These are phyloP conservation scores for Vicia sativa DNA, from an alignment of 306 rosid species.

Conservation along the genomic window DNA sequence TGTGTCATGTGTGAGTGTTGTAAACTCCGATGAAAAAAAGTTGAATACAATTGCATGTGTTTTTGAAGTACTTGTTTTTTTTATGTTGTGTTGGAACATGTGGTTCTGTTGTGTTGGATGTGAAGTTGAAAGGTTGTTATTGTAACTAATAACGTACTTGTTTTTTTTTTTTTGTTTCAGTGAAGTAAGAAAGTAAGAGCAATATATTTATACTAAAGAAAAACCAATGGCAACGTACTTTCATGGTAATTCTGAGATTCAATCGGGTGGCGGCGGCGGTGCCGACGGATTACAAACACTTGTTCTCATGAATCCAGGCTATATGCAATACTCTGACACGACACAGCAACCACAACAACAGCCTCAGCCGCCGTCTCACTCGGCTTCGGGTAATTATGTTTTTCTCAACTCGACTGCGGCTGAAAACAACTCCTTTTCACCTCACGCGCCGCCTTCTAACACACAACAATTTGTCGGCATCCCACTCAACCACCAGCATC, in stretches of 20 bases:
- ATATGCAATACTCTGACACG: constrained; percentile 77
- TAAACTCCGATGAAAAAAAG: not conserved
- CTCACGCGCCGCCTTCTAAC: constrained; percentile 76
- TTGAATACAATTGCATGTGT: constrained; percentile 28
- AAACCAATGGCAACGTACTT: constrained; percentile 89
- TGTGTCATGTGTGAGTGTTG: not conserved
- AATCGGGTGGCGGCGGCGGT: constrained; percentile 49
- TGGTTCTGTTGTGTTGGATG: constrained; percentile 42
- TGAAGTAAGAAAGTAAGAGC: constrained; percentile 35
- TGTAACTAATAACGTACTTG: constrained; percentile 8
- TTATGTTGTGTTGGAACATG: constrained; percentile 20
- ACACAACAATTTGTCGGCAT: constrained; percentile 80
- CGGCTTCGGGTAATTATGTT: constrained; percentile 41
- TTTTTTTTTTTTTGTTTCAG: constrained; percentile 42
- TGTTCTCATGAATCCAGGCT: constrained; percentile 87
- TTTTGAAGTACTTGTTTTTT: constrained; percentile 1
- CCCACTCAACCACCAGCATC: constrained; percentile 61
- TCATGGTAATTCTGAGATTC: constrained; percentile 90
- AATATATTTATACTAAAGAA: constrained; percentile 39
- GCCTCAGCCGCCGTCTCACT: constrained; percentile 36
- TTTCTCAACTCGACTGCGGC: constrained; percentile 58
- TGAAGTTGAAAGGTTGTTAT: constrained; percentile 37
- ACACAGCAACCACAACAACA: constrained; percentile 47
- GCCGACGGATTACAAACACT: constrained; percentile 90
- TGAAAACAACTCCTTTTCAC: constrained; percentile 39